Conservation (phyloP, 495 filamentous ascomycete genomes). For the Neurospora sp. region DNA sequence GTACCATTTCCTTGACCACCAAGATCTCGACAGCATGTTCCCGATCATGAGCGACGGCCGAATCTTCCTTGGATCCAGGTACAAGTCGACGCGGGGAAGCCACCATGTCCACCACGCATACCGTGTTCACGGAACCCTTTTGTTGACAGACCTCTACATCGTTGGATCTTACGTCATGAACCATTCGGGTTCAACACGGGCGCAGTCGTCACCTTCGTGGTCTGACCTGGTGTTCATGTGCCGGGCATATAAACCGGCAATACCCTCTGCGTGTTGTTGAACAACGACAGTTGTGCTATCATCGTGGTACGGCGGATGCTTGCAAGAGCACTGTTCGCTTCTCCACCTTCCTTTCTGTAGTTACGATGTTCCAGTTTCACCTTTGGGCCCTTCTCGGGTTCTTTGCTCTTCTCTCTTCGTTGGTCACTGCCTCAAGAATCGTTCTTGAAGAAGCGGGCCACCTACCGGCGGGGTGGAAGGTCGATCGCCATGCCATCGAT, state of each 20-base stretch:
- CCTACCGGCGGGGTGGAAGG: conserved; percentile 15
- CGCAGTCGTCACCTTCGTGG: neutral
- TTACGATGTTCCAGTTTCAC: conserved; percentile 9
- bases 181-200: neutral
- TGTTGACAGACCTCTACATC: neutral
- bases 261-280: neutral
- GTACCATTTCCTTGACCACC: neutral
- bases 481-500: conserved; percentile 11
- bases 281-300: neutral
- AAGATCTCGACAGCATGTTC: neutral
- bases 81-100: neutral
- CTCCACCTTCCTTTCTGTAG: neutral
- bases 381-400: conserved; percentile 8
- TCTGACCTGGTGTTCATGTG: neutral
- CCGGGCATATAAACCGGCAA: neutral
- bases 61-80: neutral
- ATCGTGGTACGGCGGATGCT: neutral
- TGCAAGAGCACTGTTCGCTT: neutral
- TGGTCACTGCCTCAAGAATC: conserved; percentile 9
- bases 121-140: neutral
- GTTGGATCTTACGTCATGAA: neutral
- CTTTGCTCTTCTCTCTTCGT: neutral
- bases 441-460: conserved; percentile 11
- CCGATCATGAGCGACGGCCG: neutral
- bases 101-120: neutral